Evolutionary conservation across 2,329 filamentous ascomycete species (phyloP).

Genomic region (Diplodia intermedia): DNA sequence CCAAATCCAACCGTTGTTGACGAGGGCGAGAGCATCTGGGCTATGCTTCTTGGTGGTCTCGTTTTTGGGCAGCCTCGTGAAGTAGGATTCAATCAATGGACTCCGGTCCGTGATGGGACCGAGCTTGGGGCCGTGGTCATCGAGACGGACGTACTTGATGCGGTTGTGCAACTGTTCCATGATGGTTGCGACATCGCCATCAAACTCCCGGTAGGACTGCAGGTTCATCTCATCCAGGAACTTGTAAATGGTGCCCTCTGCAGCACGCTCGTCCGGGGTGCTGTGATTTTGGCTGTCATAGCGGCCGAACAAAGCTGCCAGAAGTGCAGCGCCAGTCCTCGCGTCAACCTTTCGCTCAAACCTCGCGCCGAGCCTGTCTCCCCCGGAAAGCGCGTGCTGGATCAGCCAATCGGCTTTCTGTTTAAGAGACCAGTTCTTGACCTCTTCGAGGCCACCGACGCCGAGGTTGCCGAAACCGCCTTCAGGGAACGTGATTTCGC

Average conservation of each 20-base stretch:
- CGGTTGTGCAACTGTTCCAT: conserved; percentile 92
- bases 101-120: conserved; percentile 78
- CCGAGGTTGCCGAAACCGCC: conserved; percentile 58
- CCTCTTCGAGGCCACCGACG: conserved; percentile 59
- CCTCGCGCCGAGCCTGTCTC: conserved; percentile 78
- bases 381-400: conserved; percentile 72
- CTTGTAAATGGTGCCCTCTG: conserved; percentile 61
- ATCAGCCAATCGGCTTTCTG: conserved; percentile 70
- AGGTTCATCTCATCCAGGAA: conserved; percentile 87
- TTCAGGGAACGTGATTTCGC: conserved; percentile 63
- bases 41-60: conserved; percentile 78
- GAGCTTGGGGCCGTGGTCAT: conserved; percentile 85
- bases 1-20: conserved; percentile 99
- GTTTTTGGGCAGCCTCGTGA: conserved; percentile 85
- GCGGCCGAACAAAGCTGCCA: conserved; percentile 72
- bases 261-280: conserved; percentile 60
- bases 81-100: conserved; percentile 92
- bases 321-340: conserved; percentile 70
- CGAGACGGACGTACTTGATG: conserved; percentile 93
- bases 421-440: conserved; percentile 63
- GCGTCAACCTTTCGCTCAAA: conserved; percentile 76
- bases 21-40: conserved; percentile 77
- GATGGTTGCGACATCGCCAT: conserved; percentile 80
- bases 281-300: conserved; percentile 62
- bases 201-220: conserved; percentile 89